Conservation (phyloP, 75 land plant genomes). For the Adiantum capillusveneris region DNA sequence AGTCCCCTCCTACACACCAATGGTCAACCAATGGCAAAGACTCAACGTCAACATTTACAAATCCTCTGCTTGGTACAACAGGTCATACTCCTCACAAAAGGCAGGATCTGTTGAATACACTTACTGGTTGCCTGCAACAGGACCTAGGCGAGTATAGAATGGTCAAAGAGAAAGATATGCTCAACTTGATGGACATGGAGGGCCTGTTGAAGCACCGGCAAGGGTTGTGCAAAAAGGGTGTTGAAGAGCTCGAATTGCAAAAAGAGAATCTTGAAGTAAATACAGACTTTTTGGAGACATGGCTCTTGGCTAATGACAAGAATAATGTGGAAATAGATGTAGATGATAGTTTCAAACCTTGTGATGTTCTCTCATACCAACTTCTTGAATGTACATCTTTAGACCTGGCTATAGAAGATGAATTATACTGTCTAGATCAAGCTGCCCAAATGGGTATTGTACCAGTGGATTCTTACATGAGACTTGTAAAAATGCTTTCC, state of each 20-base stretch:
- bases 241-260: conserved; percentile 24
- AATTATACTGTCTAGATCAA: conserved; percentile 61
- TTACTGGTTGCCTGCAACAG: conserved; percentile 5
- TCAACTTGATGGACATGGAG: conserved; percentile 10
- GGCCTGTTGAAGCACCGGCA: conserved; percentile 20
- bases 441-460: conserved; percentile 32
- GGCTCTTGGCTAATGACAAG: conserved; percentile 39
- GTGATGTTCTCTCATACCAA: conserved; percentile 74
- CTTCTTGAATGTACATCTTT: conserved; percentile 67
- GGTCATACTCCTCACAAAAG: not conserved
- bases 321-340: conserved; percentile 8
- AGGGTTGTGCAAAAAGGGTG: conserved; percentile 14
- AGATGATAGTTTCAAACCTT: conserved; percentile 46
- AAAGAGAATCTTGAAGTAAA: conserved; percentile 37
- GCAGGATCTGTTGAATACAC: conserved; percentile 18
- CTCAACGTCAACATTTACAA: not conserved
- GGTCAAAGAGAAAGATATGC: not conserved
- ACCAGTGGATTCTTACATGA: conserved; percentile 28
- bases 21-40: too few species aligned
- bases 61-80: not conserved
- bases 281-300: conserved; percentile 34
- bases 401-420: conserved; percentile 84
- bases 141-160: not conserved
- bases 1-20: too few species aligned
- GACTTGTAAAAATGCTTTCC: conserved; percentile 34